Percentiles rank a stretch among this genome's conserved stretches.
These are phyloP conservation scores for Colletotrichum tofieldiae DNA, from an alignment of 2,329 filamentous ascomycete genomes.

Conservation along the genomic window DNA sequence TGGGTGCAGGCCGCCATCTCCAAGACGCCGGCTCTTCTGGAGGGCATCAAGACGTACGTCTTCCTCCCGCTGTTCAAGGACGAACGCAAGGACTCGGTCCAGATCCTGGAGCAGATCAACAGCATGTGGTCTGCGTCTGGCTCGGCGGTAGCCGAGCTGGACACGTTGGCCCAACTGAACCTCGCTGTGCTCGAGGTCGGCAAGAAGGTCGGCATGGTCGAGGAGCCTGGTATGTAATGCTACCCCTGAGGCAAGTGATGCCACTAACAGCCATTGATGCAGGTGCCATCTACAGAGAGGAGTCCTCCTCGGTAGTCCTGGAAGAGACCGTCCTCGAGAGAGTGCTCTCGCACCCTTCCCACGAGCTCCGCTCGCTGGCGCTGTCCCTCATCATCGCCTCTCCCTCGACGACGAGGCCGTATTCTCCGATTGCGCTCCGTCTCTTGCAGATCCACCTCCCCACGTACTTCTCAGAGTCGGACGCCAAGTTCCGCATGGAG, in stretches of 20 bases:
- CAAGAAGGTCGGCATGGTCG: conserved; percentile 79
- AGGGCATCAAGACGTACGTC: conserved; percentile 76
- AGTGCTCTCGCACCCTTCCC: conserved; percentile 70
- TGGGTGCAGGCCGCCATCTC: conserved; percentile 70
- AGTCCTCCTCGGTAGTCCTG: conserved; percentile 51
- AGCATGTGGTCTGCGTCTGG: conserved; percentile 63
- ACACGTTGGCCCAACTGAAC: conserved; percentile 71
- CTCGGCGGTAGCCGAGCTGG: conserved; percentile 61
- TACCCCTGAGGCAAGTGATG: conserved; percentile 8
- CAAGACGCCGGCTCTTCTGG: conserved; percentile 67
- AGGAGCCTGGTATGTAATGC: conserved; percentile 71
- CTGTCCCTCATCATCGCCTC: conserved; percentile 86
- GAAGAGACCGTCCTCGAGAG: conserved; percentile 63
- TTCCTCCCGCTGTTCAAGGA: conserved; percentile 75
- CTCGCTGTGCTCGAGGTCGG: conserved; percentile 79
- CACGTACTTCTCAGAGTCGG: conserved; percentile 85
- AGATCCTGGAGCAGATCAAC: conserved; percentile 73
- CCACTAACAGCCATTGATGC: background rate
- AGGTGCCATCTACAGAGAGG: conserved; percentile 32
- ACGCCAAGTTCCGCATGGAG: conserved; percentile 89
- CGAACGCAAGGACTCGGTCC: conserved; percentile 67
- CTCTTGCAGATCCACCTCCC: conserved; percentile 77
- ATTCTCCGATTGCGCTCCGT: conserved; percentile 73
- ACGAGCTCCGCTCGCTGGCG: conserved; percentile 82
- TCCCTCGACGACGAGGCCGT: conserved; percentile 80